Conservation (phyloP, 1,284 basidiomycete genomes). For the Boletus semigastroideus region DNA sequence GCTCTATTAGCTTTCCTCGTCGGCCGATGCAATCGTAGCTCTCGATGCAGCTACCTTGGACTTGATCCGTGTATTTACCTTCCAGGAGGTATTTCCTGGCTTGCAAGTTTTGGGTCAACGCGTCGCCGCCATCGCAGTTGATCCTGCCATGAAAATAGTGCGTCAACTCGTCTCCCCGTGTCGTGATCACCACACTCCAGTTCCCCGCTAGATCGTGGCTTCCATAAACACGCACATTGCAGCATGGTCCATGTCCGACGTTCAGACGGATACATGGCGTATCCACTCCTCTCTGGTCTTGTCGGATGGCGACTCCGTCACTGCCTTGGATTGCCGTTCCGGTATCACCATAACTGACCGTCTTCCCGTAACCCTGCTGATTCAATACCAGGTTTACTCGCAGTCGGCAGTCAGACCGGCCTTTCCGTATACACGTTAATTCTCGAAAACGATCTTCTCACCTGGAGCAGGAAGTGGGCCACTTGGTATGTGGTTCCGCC, state of each 20-base stretch:
- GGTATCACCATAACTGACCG: slow-evolving; percentile 40
- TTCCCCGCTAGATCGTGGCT: slow-evolving; percentile 59
- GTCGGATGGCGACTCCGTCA: slow-evolving; percentile 52
- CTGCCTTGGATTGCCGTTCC: slow-evolving; percentile 67
- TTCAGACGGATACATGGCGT: slow-evolving; percentile 61
- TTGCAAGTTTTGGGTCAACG: slow-evolving; percentile 41
- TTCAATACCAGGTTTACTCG: slow-evolving; percentile 58
- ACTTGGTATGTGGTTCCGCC: slow-evolving; percentile 45
- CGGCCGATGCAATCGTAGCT: slow-evolving; percentile 65
- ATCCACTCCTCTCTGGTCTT: slow-evolving; percentile 77
- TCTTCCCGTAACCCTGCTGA: slow-evolving; percentile 5
- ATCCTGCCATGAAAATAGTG: slow-evolving; percentile 76
- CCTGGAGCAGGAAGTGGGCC: slow-evolving; percentile 77
- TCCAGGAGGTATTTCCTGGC: slow-evolving; percentile 75
- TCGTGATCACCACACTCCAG: slow-evolving; percentile 13
- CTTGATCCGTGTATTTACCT: slow-evolving; percentile 65
- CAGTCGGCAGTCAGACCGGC: slow-evolving; percentile 56
- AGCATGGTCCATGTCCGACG: slow-evolving; percentile 70
- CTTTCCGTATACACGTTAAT: slow-evolving; percentile 72
- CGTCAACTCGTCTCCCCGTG: slow-evolving; percentile 31
- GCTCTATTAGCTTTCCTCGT: slow-evolving; percentile 65
- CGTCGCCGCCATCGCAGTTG: slow-evolving; percentile 65
- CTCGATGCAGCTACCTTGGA: slow-evolving; percentile 63
- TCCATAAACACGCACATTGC: slow-evolving; percentile 65
- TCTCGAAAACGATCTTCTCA: slow-evolving; percentile 75